A percentile compares a stretch with the other conserved stretches of the same genome.
phyloP scores from a whole-genome alignment of 441 rosid genomes.

The Erysimum cheiri region DNA sequence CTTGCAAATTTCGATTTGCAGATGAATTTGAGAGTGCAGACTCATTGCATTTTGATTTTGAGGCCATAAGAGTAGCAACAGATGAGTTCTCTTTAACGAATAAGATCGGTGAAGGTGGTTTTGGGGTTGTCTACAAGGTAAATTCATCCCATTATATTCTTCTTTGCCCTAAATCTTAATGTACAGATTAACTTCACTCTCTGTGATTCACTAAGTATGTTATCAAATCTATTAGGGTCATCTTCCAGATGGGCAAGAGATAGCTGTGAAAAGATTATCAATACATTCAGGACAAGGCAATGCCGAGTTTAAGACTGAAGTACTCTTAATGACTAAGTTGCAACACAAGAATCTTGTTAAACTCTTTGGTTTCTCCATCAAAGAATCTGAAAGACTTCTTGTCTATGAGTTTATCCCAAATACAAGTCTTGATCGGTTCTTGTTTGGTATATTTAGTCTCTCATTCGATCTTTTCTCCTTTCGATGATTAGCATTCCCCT shows the following conservation, averaged over 20 bases:
- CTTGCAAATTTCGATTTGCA: background rate
- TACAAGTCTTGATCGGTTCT: conserved; percentile 43
- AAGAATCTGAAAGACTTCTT: conserved; percentile 37
- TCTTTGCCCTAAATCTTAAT: background rate
- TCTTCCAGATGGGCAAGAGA: conserved; percentile 30
- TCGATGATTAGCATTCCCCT: background rate
- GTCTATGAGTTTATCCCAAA: conserved; percentile 39
- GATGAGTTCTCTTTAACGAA: conserved; percentile 20
- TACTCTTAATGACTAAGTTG: conserved; percentile 37
- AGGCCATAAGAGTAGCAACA: conserved; percentile 35
- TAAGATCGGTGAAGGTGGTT: conserved; percentile 44
- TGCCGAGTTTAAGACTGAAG: conserved; percentile 41
- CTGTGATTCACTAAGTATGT: background rate
- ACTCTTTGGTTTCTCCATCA: conserved; percentile 39
- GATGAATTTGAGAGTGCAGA: conserved; percentile 30
- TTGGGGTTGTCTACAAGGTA: conserved; percentile 40
- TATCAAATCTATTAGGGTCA: conserved; percentile 20
- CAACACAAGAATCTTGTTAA: conserved; percentile 42
- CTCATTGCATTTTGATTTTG: conserved; percentile 36
- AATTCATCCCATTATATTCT: background rate
- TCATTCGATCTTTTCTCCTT: background rate
- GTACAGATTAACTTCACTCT: background rate
- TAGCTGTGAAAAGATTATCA: conserved; percentile 39
- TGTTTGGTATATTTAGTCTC: conserved; percentile 32
- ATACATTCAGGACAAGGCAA: conserved; percentile 41